phyloP scores from a whole-genome alignment of 2,329 filamentous ascomycete species.

The Colletotrichum musicola region DNA sequence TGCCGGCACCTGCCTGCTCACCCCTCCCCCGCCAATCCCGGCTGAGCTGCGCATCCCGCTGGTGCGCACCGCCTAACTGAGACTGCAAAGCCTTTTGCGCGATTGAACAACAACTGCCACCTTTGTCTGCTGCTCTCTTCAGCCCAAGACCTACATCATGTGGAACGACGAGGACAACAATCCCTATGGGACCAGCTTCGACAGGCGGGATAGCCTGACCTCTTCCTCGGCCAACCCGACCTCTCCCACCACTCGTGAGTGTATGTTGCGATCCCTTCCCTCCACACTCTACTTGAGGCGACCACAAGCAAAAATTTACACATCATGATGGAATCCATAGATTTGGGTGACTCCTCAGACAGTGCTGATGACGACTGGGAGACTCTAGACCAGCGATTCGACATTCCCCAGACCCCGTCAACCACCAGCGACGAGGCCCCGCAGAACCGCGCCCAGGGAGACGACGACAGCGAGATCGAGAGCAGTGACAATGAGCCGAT shows the following conservation, averaged over 20 bases:
- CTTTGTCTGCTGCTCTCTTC: constrained; percentile 22
- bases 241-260: constrained; percentile 69
- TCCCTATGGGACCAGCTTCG: constrained; percentile 91
- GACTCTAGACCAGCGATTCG: constrained; percentile 67
- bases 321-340: constrained; percentile 56
- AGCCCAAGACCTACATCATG: constrained; percentile 66
- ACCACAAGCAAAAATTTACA: constrained; percentile 37
- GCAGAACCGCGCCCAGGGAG: constrained; percentile 53
- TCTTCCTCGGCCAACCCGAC: constrained; percentile 76
- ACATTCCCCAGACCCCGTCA: constrained; percentile 78
- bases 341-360: constrained; percentile 49
- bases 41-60: constrained; percentile 35
- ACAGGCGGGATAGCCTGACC: constrained; percentile 83
- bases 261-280: constrained; percentile 42
- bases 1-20: constrained; percentile 20
- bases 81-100: constrained; percentile 31
- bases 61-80: constrained; percentile 32
- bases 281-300: neutral
- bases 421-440: constrained; percentile 77
- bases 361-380: constrained; percentile 61
- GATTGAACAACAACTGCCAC: constrained; percentile 18
- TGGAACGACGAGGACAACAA: constrained; percentile 99
- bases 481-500: constrained; percentile 62
- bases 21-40: constrained; percentile 38
- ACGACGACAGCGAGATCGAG: constrained; percentile 56